Evolutionary conservation across 1,284 basidiomycete species (phyloP).

Genomic region (Cronartium quercuum): DNA sequence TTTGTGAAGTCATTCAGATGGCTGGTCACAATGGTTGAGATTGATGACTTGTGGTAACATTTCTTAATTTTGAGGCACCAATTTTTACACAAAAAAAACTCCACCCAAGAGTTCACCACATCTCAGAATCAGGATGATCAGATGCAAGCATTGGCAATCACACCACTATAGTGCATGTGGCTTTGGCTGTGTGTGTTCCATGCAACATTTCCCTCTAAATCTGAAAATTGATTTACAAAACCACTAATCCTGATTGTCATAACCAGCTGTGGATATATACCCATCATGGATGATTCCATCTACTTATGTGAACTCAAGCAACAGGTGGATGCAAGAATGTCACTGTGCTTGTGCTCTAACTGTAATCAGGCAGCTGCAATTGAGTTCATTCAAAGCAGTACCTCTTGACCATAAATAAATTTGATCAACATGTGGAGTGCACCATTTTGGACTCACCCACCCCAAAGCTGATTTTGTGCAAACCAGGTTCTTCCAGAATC

Average conservation of each 20-base stretch:
- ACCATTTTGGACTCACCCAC: not conserved
- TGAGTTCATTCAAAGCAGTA: not conserved
- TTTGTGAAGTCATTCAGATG: not conserved
- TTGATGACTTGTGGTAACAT: not conserved
- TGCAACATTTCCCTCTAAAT: not conserved
- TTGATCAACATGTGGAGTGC: not conserved
- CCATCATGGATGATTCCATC: not conserved
- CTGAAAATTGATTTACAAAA: not conserved
- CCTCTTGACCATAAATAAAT: constrained; percentile 2
- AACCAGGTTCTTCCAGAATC: not conserved
- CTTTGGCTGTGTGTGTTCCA: not conserved
- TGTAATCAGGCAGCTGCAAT: not conserved
- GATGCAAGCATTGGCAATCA: not conserved
- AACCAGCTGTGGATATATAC: not conserved
- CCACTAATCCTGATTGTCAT: not conserved
- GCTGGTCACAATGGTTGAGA: not conserved
- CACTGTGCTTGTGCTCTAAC: constrained; percentile 4
- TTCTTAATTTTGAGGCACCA: not conserved
- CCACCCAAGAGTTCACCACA: not conserved
- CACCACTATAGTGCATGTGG: not conserved
- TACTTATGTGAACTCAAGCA: not conserved
- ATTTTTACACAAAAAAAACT: not conserved
- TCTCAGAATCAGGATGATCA: not conserved
- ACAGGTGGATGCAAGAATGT: not conserved
- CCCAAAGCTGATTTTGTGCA: not conserved